Conservation (phyloP, 106 monocot species). For the Posidonia australis region DNA sequence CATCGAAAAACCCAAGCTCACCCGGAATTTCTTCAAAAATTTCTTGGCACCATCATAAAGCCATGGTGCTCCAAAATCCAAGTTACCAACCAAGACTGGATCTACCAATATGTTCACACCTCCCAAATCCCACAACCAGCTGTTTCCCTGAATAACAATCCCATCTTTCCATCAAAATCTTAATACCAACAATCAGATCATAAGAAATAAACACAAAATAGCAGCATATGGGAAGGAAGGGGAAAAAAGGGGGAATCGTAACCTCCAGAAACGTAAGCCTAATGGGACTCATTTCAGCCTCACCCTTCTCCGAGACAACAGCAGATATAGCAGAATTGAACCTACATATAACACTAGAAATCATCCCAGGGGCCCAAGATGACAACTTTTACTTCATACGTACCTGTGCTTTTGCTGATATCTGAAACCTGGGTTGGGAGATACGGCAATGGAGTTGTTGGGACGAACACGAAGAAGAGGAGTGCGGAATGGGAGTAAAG, state of each 20-base stretch:
- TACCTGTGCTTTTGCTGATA: neutral
- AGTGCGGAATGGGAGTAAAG: neutral
- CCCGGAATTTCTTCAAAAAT: slow-evolving; percentile 41
- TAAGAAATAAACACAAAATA: neutral
- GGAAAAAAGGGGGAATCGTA: neutral
- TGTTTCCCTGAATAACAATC: slow-evolving; percentile 38
- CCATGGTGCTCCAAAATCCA: slow-evolving; percentile 87
- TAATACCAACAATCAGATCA: neutral
- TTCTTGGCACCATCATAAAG: slow-evolving; percentile 80
- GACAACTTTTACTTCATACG: neutral
- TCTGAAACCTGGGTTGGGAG: neutral
- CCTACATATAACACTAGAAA: neutral
- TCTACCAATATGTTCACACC: slow-evolving; percentile 69
- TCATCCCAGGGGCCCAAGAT: neutral
- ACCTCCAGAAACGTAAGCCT: slow-evolving; percentile 63
- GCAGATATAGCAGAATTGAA: neutral
- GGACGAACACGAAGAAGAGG: neutral
- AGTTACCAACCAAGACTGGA: slow-evolving; percentile 81
- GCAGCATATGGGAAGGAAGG: neutral
- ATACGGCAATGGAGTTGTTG: neutral
- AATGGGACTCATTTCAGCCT: slow-evolving; percentile 7
- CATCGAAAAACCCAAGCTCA: slow-evolving; percentile 9
- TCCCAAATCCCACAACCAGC: slow-evolving; percentile 80
- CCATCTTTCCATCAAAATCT: neutral
- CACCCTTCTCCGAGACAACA: slow-evolving; percentile 4